A percentile compares a stretch with the other conserved stretches of the same genome.
Evolutionary conservation across 371 early-diverging fungal genomes (phyloP).

Genomic region (Circinella minor): DNA sequence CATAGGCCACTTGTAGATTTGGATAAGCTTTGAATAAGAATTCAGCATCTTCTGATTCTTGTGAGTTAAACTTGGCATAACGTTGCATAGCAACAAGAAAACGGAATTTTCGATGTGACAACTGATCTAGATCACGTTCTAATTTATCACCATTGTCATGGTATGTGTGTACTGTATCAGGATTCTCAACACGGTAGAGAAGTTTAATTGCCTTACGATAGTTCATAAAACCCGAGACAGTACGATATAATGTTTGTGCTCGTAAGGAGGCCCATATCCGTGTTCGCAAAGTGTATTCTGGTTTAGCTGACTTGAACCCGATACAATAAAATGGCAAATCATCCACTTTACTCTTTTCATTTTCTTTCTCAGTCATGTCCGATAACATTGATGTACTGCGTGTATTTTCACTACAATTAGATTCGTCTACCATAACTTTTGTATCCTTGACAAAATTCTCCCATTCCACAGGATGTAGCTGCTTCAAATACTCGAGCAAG

Average conservation of each 20-base stretch:
- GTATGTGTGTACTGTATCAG: slow-evolving; percentile 67
- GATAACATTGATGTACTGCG: slow-evolving; percentile 3
- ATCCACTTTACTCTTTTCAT: slow-evolving; percentile 61
- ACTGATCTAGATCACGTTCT: slow-evolving; percentile 67
- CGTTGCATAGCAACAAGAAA: slow-evolving; percentile 91
- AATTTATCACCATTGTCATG: slow-evolving; percentile 62
- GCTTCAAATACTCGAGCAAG: slow-evolving; percentile 83
- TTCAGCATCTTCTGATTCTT: slow-evolving; percentile 80
- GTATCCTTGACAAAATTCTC: slow-evolving; percentile 90
- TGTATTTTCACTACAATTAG: slow-evolving; percentile 14
- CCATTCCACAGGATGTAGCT: slow-evolving; percentile 87
- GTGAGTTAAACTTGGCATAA: slow-evolving; percentile 70
- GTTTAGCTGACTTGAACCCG: slow-evolving; percentile 82
- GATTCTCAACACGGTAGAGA: slow-evolving; percentile 81
- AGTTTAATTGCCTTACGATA: slow-evolving; percentile 83
- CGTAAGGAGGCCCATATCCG: slow-evolving; percentile 91
- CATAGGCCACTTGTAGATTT: slow-evolving; percentile 80
- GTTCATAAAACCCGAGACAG: slow-evolving; percentile 92
- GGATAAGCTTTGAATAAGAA: slow-evolving; percentile 80
- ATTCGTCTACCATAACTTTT: slow-evolving; percentile 76
- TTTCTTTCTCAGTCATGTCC: background rate
- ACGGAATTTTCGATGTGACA: slow-evolving; percentile 80
- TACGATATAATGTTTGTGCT: slow-evolving; percentile 88
- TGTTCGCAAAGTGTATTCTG: slow-evolving; percentile 83
- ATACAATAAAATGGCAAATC: slow-evolving; percentile 83